Evolutionary conservation across 2,329 filamentous ascomycete genomes (phyloP), one percentile per base, ranked within the genome.

Genomic region (Neoarthrinium moseri): DNA sequence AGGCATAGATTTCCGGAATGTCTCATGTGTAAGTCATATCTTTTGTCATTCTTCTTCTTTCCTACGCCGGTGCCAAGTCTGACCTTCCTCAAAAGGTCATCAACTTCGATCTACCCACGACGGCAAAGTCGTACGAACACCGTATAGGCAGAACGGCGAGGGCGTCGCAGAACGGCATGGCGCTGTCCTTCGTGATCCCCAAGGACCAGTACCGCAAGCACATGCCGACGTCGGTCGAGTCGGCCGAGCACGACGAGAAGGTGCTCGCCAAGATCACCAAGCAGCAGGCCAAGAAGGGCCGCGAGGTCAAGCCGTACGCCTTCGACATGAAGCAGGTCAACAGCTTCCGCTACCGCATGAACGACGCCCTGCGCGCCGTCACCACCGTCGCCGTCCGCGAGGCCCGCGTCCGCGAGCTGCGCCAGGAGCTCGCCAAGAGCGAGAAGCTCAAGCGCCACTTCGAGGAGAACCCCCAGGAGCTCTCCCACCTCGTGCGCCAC

Each of bases 281-380:
- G 55, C 83, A 89, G 46, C 92, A 97, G 66, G 72, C 73, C 11
- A 91, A 92, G 64, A 81, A 83, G 48, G 88, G 86, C 49, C 85
- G 89, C 55, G 87, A 90, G 61, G 76, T 97, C 24, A 88, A 94
- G 63, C 89, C 91, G 10, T 99, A 96, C 72, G 84, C 86, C 57
- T 96, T 99, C 62, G 91, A 96, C 69, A 95, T 95, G 86, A 84
- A 86, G 62, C 89, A 95, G 60, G 84, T 99, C 18, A 91, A 96
- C 54, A 88, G 89, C 4, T 97, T 99, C 74, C 80, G 92, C 17
- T 99, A 99, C 69, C 86, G 94, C 55, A 90, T 96, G 81, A 88
- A 89, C 43, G 94, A 97, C 64, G 94, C 92, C 0, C 73, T 99
- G 32, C 83, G 91, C 51, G 86, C 91, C 0, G 91, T 99, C 3